Conservation (phyloP, 2,329 filamentous ascomycete genomes). For the Mycosphaerelloides madeirae region DNA sequence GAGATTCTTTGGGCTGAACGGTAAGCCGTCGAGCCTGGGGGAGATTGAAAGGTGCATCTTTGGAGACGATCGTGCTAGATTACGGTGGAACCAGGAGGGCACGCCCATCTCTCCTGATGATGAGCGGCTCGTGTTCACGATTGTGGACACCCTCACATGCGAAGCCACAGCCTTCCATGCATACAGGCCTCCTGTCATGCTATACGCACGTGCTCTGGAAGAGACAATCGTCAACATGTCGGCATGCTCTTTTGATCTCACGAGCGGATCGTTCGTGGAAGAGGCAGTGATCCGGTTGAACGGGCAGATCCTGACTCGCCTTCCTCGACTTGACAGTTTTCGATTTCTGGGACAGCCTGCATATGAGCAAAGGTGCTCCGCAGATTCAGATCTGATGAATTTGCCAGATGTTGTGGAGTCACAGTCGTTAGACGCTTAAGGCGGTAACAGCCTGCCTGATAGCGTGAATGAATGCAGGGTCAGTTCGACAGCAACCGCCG, state of each 20-base stretch:
- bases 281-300: not conserved
- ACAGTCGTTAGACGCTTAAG: not conserved
- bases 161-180: not conserved
- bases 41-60: not conserved
- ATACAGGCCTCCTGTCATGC: not conserved
- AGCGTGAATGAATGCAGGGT: slow-evolving; percentile 27
- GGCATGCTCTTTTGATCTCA: not conserved
- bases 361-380: not conserved
- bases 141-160: not conserved
- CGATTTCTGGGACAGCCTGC: not conserved
- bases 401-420: not conserved
- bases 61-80: not conserved
- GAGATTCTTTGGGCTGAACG: not conserved
- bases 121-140: not conserved
- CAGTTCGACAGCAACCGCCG: slow-evolving; percentile 47
- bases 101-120: not conserved
- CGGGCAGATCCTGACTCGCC: not conserved
- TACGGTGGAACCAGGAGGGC: not conserved
- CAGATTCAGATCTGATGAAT: not conserved
- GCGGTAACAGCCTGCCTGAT: not conserved
- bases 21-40: not conserved
- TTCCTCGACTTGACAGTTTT: not conserved
- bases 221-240: not conserved
- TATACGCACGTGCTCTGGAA: not conserved
- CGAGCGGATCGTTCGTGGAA: not conserved